These are phyloP conservation scores for Lodderomyces beijingensis DNA, from an alignment of 1,139 yeast species.

Conservation along the genomic window DNA sequence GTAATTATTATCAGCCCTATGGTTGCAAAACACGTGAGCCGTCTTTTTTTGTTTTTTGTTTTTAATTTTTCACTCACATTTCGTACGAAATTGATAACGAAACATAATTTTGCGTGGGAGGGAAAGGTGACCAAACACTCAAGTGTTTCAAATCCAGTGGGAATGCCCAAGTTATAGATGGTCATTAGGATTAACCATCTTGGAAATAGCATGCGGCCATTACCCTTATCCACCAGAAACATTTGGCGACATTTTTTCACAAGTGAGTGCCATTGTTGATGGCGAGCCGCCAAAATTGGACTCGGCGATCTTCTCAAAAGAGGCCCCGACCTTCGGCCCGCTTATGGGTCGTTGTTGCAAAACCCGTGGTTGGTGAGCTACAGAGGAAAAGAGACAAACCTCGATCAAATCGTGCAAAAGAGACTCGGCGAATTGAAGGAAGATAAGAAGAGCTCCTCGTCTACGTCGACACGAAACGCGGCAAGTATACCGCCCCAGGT, in stretches of 20 bases:
- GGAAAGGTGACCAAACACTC: too few species aligned
- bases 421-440: conserved; percentile 30
- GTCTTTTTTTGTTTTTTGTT: too few species aligned
- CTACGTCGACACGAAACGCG: too few species aligned
- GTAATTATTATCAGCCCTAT: too few species aligned
- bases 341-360: conserved; percentile 64
- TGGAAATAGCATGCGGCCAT: conserved; percentile 86
- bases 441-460: conserved; percentile 16
- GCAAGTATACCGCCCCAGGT: too few species aligned
- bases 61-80: too few species aligned
- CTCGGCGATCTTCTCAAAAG: conserved; percentile 52
- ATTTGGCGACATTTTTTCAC: conserved; percentile 83
- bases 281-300: conserved; percentile 85
- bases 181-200: conserved; percentile 86
- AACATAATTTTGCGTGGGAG: too few species aligned
- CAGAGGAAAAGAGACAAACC: conserved; percentile 38
- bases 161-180: too few species aligned
- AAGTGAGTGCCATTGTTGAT: conserved; percentile 91
- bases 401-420: conserved; percentile 36
- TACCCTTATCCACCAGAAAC: conserved; percentile 97
- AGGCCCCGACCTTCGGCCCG: conserved; percentile 83
- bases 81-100: too few species aligned
- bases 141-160: too few species aligned
- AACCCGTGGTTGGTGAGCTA: conserved; percentile 78
- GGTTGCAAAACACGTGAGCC: too few species aligned